phyloP scores from a whole-genome alignment of 2,329 filamentous ascomycete species.

The Fusarium lyarnte region DNA sequence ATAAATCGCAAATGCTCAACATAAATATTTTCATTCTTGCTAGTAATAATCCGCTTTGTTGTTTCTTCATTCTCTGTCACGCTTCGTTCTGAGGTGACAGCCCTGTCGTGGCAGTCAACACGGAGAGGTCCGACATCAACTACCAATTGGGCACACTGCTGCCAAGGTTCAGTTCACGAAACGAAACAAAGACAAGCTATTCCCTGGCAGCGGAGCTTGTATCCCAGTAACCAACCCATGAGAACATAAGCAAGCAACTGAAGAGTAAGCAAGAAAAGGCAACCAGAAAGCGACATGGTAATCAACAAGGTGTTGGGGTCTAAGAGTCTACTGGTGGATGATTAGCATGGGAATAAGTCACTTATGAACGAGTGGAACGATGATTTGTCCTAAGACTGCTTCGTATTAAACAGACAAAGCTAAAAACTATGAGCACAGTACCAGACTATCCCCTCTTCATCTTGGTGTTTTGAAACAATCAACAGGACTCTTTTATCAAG shows the following conservation, averaged over 20 bases:
- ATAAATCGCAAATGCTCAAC: rapidly evolving
- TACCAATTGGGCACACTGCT: neutral
- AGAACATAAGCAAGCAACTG: no score
- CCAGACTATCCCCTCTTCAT: slow-evolving; percentile 27
- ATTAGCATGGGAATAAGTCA: neutral
- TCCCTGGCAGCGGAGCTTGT: neutral
- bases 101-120: no score
- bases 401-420: slow-evolving; percentile 25
- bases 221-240: no score
- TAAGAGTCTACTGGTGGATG: rapidly evolving
- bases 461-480: slow-evolving; percentile 14
- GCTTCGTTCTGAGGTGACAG: neutral
- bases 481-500: slow-evolving; percentile 24
- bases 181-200: neutral
- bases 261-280: neutral
- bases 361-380: rapidly evolving
- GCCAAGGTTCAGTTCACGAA: neutral
- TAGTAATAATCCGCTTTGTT: no score
- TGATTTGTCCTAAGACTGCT: slow-evolving; percentile 12
- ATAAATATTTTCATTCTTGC: no score
- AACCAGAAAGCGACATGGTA: rapidly evolving
- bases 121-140: neutral
- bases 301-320: no score
- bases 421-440: slow-evolving; percentile 28
- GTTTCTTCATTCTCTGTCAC: neutral